phyloP scores from a whole-genome alignment of 331 rosid genomes.

The Malus hybrid region DNA sequence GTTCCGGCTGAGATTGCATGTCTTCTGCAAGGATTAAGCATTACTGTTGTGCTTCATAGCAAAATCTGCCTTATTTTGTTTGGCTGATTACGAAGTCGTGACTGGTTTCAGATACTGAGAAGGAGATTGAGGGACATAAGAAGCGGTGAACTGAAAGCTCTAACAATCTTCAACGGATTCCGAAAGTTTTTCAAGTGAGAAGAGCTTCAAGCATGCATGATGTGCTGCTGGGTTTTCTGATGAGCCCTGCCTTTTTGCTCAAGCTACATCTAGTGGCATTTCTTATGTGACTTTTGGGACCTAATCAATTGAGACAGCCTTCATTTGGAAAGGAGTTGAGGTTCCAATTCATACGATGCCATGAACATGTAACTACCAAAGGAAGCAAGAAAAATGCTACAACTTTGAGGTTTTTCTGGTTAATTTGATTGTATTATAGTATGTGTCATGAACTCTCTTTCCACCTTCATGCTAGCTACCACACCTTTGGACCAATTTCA shows the following conservation, averaged over 20 bases:
- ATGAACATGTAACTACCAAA: not conserved
- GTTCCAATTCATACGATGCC: not conserved
- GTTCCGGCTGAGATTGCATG: not conserved
- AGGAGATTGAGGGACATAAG: constrained; percentile 72
- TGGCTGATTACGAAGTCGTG: not conserved
- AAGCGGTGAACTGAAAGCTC: constrained; percentile 76
- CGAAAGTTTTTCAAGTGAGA: constrained; percentile 56
- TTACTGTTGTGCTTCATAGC: not conserved
- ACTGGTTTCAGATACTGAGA: constrained; percentile 57
- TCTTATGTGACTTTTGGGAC: not conserved
- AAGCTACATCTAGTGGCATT: not conserved
- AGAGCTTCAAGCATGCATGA: not conserved
- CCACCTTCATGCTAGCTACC: no score
- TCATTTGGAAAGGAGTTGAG: not conserved
- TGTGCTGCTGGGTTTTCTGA: not conserved
- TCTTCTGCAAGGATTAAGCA: not conserved
- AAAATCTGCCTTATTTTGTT: not conserved
- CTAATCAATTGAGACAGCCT: not conserved
- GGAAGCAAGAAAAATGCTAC: not conserved
- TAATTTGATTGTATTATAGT: not conserved
- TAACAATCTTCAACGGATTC: constrained; percentile 61
- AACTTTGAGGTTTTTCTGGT: not conserved
- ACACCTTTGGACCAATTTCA: no score
- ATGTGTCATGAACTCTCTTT: not conserved
- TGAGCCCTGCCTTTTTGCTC: not conserved